phyloP scores from a whole-genome alignment of 2,329 filamentous ascomycete genomes.

The Sarocladium brachiariae region DNA sequence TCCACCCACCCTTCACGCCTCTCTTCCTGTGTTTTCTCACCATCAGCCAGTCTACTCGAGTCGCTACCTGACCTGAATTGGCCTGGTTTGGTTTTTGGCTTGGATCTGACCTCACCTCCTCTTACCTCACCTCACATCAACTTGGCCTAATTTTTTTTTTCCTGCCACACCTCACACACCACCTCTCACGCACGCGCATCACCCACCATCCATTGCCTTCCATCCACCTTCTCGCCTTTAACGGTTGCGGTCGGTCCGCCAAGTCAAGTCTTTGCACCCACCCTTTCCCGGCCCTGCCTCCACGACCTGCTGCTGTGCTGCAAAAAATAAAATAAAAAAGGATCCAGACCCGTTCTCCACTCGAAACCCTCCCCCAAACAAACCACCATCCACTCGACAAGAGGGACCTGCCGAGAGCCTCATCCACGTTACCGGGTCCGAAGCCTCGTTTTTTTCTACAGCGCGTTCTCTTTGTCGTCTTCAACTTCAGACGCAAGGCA shows the following conservation, averaged over 20 bases:
- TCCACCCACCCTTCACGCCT: constrained; percentile 8
- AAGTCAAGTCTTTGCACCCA: constrained; percentile 7
- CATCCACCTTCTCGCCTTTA: constrained; percentile 6
- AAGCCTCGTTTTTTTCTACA: constrained; percentile 7
- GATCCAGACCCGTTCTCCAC: constrained; percentile 39
- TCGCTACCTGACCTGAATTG: constrained; percentile 2
- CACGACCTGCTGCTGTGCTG: constrained; percentile 21
- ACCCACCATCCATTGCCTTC: constrained; percentile 4
- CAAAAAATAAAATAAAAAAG: constrained; percentile 36
- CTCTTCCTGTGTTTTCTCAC: neutral
- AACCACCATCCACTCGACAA: constrained; percentile 29
- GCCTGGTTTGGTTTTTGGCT: neutral
- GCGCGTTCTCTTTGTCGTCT: constrained; percentile 2
- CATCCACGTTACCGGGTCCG: constrained; percentile 29
- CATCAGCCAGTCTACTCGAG: neutral
- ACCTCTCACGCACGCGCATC: constrained; percentile 1
- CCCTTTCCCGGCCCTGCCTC: constrained; percentile 17
- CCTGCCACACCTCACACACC: constrained; percentile 4
- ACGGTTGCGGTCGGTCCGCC: constrained; percentile 8
- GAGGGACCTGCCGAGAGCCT: constrained; percentile 32
- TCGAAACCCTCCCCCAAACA: constrained; percentile 39
- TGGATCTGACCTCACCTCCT: neutral
- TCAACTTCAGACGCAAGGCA: neutral
- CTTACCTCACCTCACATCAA: neutral
- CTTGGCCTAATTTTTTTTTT: neutral